Evolutionary conservation across 257 asterid genomes (phyloP), one percentile per base, ranked within the genome.

Genomic region (Oldenlandia corymbosa): DNA sequence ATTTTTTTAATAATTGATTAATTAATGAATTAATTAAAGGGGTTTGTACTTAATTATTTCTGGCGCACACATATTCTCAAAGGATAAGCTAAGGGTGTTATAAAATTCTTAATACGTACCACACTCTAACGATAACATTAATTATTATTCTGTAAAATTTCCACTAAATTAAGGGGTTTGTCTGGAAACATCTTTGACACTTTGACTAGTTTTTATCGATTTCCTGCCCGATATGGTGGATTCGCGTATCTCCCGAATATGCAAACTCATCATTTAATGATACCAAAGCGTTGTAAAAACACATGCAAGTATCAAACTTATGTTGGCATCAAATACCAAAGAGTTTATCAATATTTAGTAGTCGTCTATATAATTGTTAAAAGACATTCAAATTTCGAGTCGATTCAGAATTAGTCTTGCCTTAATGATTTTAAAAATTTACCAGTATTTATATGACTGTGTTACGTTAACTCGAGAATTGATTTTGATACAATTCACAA

Each of bases 161-260:
- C 10, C 10, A 10, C 10, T 5, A 45, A 45, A 27, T 41, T 45
- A 41, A 61, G 17, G 27, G 36, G 28, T 3, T 61, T 46, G 20
- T 28, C 55, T 61, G 24, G 66, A 27, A 61, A 17, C 43, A 45
- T 27, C 66, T 31, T 18, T 45, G 56, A 18, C 26, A 10, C 23
- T 12, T n/a, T 49, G n/a, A n/a, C n/a, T n/a, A n/a, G n/a, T 49
- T 47, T 2, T 46, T 54, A 42, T 57, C 30, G 46, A 28, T 57
- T 57, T 57, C 47, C 11, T n/a, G 47, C n/a, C 6, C 10, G 31
- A 55, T n/a, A n/a, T n/a, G 17, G 11, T n/a, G 47, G 62, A 57
- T 57, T 34, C 47, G 62, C 62, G 20, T 57, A 20, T 34, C 30
- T 10, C 28, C 10, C 18, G 46, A 57, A 57, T 57, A 57, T 57